phyloP scores from a whole-genome alignment of 116 monocot species.

The Iris pallida region DNA sequence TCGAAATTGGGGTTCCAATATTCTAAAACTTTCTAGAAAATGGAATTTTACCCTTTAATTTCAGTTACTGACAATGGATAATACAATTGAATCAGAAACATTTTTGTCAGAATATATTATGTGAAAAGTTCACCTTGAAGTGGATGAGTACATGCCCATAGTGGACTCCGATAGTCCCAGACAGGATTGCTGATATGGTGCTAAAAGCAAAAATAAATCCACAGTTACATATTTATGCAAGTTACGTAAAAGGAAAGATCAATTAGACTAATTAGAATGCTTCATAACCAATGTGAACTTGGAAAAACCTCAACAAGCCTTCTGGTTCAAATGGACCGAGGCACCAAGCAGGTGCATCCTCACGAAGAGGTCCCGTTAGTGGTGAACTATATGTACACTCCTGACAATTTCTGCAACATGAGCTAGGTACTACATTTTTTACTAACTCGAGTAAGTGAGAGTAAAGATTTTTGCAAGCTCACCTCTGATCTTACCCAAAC shows the following conservation, averaged over 20 bases:
- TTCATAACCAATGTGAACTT: background rate
- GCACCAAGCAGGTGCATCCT: conserved; percentile 67
- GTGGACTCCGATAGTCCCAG: conserved; percentile 51
- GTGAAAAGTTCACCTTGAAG: conserved; percentile 30
- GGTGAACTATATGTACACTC: conserved; percentile 69
- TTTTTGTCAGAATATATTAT: background rate
- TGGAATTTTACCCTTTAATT: background rate
- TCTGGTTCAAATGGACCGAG: conserved; percentile 90
- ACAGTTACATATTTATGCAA: background rate
- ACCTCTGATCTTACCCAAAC: conserved; percentile 72
- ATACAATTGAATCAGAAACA: background rate
- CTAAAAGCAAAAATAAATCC: conserved; percentile 17
- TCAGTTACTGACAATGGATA: too few relatives aligned
- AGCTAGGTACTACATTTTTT: background rate
- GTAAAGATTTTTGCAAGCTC: background rate
- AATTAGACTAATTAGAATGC: background rate
- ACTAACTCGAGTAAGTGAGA: background rate
- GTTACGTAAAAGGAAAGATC: background rate
- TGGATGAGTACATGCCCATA: conserved; percentile 57
- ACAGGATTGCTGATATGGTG: conserved; percentile 46
- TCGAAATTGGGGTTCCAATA: too few relatives aligned
- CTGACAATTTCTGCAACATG: conserved; percentile 15
- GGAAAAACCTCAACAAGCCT: conserved; percentile 67
- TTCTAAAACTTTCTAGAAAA: background rate
- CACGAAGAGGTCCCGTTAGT: conserved; percentile 46